Conservation (phyloP, 768 basidiomycete species). For the Kwoniella newhampshirensis region DNA sequence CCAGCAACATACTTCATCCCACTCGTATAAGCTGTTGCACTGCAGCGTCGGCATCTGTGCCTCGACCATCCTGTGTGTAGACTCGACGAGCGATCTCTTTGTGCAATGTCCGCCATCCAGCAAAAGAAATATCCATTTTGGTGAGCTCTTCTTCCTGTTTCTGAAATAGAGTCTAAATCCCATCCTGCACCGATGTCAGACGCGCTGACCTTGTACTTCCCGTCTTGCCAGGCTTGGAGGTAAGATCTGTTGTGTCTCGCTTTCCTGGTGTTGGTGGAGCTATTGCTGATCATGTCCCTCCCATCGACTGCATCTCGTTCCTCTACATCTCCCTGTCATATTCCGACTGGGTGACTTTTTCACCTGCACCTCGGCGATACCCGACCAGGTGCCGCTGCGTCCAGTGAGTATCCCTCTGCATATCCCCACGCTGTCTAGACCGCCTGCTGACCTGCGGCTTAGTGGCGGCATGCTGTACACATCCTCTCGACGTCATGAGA, state of each 20-base stretch:
- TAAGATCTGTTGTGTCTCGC: too few species aligned
- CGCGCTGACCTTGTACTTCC: constrained; percentile 5
- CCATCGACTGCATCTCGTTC: not conserved
- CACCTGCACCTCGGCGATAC: constrained; percentile 9
- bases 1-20: too few species aligned
- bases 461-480: constrained; percentile 50
- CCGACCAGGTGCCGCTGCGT: constrained; percentile 41
- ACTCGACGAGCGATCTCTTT: too few species aligned
- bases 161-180: not conserved
- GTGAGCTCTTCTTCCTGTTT: constrained; percentile 21
- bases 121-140: constrained; percentile 39
- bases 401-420: constrained; percentile 26
- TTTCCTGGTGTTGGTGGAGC: not conserved
- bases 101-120: not conserved
- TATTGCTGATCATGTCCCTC: not conserved
- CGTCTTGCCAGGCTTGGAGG: constrained; percentile 23
- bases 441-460: not conserved
- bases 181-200: too few species aligned
- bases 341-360: not conserved
- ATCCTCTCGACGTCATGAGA: constrained; percentile 48
- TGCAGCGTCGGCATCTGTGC: too few species aligned
- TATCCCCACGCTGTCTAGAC: not conserved
- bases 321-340: not conserved
- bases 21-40: too few species aligned
- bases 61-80: too few species aligned